Base-by-base conservation (phyloP, 23 red algal species). In the Gracilariopsis chorda region DNA sequence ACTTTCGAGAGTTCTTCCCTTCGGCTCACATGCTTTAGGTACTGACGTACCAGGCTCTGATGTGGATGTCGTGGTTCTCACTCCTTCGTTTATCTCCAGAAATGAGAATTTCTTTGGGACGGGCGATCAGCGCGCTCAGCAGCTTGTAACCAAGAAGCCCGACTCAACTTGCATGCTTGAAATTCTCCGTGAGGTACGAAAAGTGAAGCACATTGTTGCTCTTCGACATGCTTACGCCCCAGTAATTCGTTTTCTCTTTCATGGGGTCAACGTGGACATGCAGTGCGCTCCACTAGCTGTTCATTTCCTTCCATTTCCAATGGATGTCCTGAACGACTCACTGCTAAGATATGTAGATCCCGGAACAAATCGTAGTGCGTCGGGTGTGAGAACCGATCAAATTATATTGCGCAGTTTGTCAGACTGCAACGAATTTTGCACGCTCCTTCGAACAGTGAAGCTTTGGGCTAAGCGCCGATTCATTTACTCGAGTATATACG, bases 141-240 rank as follows among this genome's bases (percentile, higher is more conserved):
- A 34, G 2, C 2, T 17, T 73, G 11, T n/a, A 73, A 17, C 8
- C 30, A 42, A 73, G 11, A 23, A n/a, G 28, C 25, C 23, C 17
- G 42, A 20, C 11, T 20, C 20, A 7, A 73, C 67, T 16, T 73
- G 67, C 17, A 73, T 73, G 67, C 67, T 73, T 3, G 67, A 73
- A 20, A 47, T 73, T 1, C 14, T 73, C 8, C 47, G 47, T 23
- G 29, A 21, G 24, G 25, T 36, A 1, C n/a, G 67, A 45, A 36
- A 73, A 24, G 67, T 23, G 0, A 42, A 73, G 28, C 67, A 73
- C 42, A 73, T 73, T 24, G 67, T 73, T 25, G 67, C 39, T 46
- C 67, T 73, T 73, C 67, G 67, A 73, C 39, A 73, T 73, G 67
- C 67, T 6, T 73, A 73, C 14, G 67, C 67, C 13, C 67, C 67